Evolutionary conservation across 176 grass and related monocot species (phyloP).

Genomic region (Aegilops sharonensis): DNA sequence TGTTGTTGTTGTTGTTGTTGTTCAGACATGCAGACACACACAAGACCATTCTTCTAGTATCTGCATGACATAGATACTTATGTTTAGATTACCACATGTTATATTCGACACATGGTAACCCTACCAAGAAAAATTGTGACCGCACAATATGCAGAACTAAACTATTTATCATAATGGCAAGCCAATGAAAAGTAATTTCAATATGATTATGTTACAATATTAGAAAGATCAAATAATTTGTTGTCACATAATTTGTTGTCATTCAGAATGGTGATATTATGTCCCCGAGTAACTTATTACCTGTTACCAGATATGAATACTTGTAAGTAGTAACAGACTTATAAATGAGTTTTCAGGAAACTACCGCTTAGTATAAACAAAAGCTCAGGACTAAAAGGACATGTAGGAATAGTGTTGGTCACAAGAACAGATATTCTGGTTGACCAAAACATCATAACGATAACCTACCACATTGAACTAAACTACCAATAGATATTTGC

Average conservation of each 20-base stretch:
- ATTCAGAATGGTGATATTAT: neutral
- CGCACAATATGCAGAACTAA: conserved; percentile 1
- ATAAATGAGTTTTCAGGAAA: neutral
- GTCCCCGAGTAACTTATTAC: neutral
- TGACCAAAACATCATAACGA: neutral
- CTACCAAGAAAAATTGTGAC: conserved; percentile 1
- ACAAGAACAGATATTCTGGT: neutral
- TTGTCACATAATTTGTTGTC: neutral
- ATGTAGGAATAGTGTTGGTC: conserved; percentile 10
- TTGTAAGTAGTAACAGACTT: neutral
- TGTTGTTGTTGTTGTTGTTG: too few relatives aligned
- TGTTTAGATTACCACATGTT: neutral
- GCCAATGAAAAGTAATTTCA: conserved; percentile 3
- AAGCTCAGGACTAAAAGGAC: neutral
- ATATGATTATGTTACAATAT: neutral
- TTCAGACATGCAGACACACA: neutral
- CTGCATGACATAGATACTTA: neutral
- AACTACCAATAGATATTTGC: neutral
- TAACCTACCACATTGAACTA: neutral
- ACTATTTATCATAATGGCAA: neutral
- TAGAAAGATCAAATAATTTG: neutral
- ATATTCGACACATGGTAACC: neutral
- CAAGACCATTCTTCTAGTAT: neutral
- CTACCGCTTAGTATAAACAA: neutral
- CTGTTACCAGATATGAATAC: neutral